Base-by-base conservation (phyloP, 2,329 filamentous ascomycete species). In the Seiridium unicorne region DNA sequence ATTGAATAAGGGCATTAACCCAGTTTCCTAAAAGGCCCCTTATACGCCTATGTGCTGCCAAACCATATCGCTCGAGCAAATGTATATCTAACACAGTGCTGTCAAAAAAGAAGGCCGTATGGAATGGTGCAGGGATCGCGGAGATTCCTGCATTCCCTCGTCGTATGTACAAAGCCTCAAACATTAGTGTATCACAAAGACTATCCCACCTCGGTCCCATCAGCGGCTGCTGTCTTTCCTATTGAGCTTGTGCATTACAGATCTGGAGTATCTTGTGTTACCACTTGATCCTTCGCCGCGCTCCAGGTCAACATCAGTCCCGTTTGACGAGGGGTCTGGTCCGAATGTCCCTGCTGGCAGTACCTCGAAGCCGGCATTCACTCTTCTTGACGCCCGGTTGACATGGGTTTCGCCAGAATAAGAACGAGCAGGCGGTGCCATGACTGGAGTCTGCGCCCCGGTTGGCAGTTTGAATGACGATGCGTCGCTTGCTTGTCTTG, bases 361-460 rank as follows among this genome's bases (percentile, higher is more conserved):
- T 48, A 72, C 61, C 40, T 73, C 70, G 36, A 73, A 73, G 2
- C 70, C 70, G 3, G 64, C 59, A 44, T 73, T 73, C 2, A 72
- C 69, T 40, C 62, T 62, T 40, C 70, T 67, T 2, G 67, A 61
- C 5, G 69, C 55, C 10, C 58, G 65, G 47, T 71, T 70, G 40
- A 59, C 64, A 34, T 68, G 61, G 3, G 63, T 63, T 5, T 65
- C 66, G 51, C 63, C 64, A n/a, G 66, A 69, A 58, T 73, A 71
- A 3, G 65, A 69, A 13, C 71, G 67, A 26, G 65, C 61, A 7
- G 70, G 70, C 34, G 38, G 36, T 9, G 31, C 11, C 54, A 57
- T 35, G 6, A 32, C 31, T 3, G 40, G 10, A 36, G 42, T 57
- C 32, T 57, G 54, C 9, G 34, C 44, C 4, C 44, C 54, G 6